A percentile compares a stretch with the other conserved stretches of the same genome.
Evolutionary conservation across 1,139 yeast species (phyloP).

Genomic region (Dujonia santamariae): DNA sequence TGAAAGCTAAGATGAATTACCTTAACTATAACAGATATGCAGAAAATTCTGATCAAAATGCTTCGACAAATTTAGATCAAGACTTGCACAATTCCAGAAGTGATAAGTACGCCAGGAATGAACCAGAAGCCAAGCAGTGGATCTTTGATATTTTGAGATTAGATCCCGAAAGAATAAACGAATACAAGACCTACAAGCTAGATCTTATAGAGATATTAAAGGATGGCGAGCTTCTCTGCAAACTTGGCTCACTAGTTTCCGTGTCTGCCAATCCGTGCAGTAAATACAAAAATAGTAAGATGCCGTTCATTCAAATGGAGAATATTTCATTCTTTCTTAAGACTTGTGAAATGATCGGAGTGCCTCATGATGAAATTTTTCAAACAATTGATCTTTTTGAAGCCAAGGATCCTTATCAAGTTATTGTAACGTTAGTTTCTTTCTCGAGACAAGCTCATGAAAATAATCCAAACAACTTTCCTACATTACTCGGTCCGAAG

Average conservation of each 20-base stretch:
- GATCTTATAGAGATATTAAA: conserved; percentile 53
- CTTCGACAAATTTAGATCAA: conserved; percentile 53
- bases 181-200: conserved; percentile 12
- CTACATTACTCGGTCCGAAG: conserved; percentile 35
- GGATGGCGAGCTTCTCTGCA: conserved; percentile 67
- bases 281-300: conserved; percentile 58
- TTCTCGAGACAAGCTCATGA: conserved; percentile 52
- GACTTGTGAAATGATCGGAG: conserved; percentile 60
- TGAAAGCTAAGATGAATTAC: conserved; percentile 10
- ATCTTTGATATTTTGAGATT: conserved; percentile 29
- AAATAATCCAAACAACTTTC: conserved; percentile 29
- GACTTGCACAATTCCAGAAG: conserved; percentile 48
- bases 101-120: conserved; percentile 45
- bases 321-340: conserved; percentile 71
- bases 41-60: conserved; percentile 18
- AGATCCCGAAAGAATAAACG: conserved; percentile 15
- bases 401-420: conserved; percentile 72
- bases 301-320: conserved; percentile 91
- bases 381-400: conserved; percentile 82
- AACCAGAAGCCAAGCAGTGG: conserved; percentile 52
- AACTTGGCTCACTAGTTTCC: conserved; percentile 36
- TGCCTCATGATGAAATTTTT: conserved; percentile 81
- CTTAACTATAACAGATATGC: conserved; percentile 13
- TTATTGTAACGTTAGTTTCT: conserved; percentile 68
- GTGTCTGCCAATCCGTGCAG: conserved; percentile 37